Conservation (phyloP, 768 basidiomycete species). For the Kwoniella sp. region DNA sequence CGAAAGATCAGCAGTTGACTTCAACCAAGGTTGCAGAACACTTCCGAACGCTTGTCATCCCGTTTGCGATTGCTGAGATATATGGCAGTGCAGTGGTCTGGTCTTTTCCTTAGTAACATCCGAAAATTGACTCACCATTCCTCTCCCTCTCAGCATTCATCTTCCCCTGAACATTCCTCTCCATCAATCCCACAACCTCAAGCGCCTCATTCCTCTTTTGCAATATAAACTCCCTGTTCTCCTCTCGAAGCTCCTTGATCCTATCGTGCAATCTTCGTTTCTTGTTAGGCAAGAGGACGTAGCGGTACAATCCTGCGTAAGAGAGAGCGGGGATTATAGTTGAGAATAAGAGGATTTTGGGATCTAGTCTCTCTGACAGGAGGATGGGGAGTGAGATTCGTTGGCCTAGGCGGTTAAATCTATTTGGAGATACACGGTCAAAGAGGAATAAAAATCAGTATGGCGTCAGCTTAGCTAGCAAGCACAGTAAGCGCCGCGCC, state of each 20-base stretch:
- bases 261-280: slow-evolving; percentile 56
- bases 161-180: slow-evolving; percentile 68
- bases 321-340: slow-evolving; percentile 53
- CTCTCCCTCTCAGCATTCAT: slow-evolving; percentile 66
- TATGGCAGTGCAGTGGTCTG: too few relatives aligned
- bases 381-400: slow-evolving; percentile 51
- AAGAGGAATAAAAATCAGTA: too few relatives aligned
- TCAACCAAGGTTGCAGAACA: too few relatives aligned
- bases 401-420: slow-evolving; percentile 57
- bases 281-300: slow-evolving; percentile 53
- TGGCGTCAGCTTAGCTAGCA: too few relatives aligned
- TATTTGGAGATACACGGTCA: slow-evolving; percentile 16
- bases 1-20: neutral
- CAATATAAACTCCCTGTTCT: slow-evolving; percentile 67
- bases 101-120: neutral
- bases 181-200: slow-evolving; percentile 66
- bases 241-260: slow-evolving; percentile 67
- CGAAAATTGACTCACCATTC: slow-evolving; percentile 62
- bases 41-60: too few relatives aligned
- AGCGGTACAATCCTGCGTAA: slow-evolving; percentile 55
- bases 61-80: too few relatives aligned
- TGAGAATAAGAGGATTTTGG: slow-evolving; percentile 47
- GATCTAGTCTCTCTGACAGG: slow-evolving; percentile 52
- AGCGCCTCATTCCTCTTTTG: slow-evolving; percentile 67
- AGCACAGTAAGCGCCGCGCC: too few relatives aligned